These are phyloP conservation scores for Cyberlindnera japonica DNA, from an alignment of 805 yeast species.

Conservation along the genomic window DNA sequence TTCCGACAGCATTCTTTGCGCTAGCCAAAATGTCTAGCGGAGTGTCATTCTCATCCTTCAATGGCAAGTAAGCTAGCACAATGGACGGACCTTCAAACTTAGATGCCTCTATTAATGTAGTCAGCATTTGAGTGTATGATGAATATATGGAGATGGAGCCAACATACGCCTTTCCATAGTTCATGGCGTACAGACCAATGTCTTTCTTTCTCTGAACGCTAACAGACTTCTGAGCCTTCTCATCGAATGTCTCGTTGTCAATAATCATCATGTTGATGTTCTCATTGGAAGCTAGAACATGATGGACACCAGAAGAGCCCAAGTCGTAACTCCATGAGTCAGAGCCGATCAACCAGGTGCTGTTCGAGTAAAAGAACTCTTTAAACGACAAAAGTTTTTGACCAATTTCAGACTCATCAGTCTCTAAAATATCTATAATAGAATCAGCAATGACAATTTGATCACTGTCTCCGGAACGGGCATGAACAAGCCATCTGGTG, in stretches of 20 bases:
- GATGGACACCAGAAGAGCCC: slow-evolving; percentile 89
- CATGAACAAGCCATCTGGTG: slow-evolving; percentile 66
- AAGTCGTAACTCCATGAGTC: slow-evolving; percentile 94
- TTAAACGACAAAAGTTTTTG: slow-evolving; percentile 43
- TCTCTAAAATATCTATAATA: slow-evolving; percentile 36
- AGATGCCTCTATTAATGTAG: slow-evolving; percentile 88
- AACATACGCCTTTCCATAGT: slow-evolving; percentile 82
- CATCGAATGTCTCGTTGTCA: slow-evolving; percentile 73
- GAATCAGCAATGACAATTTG: slow-evolving; percentile 18
- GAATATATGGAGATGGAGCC: slow-evolving; percentile 93
- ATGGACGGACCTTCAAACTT: slow-evolving; percentile 86
- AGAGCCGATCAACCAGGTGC: slow-evolving; percentile 87
- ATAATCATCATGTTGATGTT: slow-evolving; percentile 82
- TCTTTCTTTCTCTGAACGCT: slow-evolving; percentile 72
- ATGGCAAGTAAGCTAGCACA: slow-evolving; percentile 86
- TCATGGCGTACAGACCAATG: slow-evolving; percentile 92
- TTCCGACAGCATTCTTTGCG: slow-evolving; percentile 84
- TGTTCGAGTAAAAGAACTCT: slow-evolving; percentile 43
- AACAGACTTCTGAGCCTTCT: slow-evolving; percentile 29
- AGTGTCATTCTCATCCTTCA: slow-evolving; percentile 56
- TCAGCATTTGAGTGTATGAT: slow-evolving; percentile 87
- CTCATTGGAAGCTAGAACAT: slow-evolving; percentile 67
- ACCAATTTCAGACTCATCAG: slow-evolving; percentile 41
- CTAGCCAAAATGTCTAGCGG: slow-evolving; percentile 76
- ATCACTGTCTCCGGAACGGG: slow-evolving; percentile 31